Evolutionary conservation across 345 rosid genomes (phyloP).

Genomic region (Citrus trifoliata): DNA sequence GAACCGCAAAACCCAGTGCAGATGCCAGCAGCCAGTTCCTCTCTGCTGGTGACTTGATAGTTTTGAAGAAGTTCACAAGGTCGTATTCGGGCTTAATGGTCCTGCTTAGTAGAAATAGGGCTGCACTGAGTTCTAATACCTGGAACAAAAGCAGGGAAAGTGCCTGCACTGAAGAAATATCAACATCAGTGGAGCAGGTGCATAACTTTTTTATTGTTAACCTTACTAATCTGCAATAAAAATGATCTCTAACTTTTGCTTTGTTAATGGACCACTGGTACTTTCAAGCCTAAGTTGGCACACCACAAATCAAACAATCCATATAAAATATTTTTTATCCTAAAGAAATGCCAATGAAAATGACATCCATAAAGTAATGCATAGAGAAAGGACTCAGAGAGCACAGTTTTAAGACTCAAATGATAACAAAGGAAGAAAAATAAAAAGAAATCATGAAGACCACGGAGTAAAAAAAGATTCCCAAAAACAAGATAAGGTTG

Average conservation of each 20-base stretch:
- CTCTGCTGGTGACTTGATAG: constrained; percentile 19
- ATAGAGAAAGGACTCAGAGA: background rate
- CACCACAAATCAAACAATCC: background rate
- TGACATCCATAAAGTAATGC: background rate
- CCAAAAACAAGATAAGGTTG: background rate
- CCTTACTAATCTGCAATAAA: background rate
- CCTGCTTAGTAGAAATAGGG: constrained; percentile 48
- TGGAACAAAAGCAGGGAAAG: constrained; percentile 54
- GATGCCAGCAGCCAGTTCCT: constrained; percentile 69
- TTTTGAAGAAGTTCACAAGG: constrained; percentile 39
- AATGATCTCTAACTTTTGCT: background rate
- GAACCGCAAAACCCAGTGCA: constrained; percentile 55
- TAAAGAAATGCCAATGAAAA: background rate
- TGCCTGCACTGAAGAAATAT: constrained; percentile 37
- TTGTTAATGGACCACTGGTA: background rate
- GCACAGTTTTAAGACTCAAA: background rate
- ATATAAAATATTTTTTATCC: background rate
- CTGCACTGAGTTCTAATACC: constrained; percentile 51
- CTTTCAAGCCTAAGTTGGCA: background rate
- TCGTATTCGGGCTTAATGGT: constrained; percentile 43
- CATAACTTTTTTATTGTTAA: background rate
- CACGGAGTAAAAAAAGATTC: background rate
- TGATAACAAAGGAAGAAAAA: background rate
- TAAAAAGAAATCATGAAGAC: background rate
- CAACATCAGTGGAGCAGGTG: constrained; percentile 9